Evolutionary conservation across 371 early-diverging fungal species (phyloP).

Genomic region (Mucor sp.): DNA sequence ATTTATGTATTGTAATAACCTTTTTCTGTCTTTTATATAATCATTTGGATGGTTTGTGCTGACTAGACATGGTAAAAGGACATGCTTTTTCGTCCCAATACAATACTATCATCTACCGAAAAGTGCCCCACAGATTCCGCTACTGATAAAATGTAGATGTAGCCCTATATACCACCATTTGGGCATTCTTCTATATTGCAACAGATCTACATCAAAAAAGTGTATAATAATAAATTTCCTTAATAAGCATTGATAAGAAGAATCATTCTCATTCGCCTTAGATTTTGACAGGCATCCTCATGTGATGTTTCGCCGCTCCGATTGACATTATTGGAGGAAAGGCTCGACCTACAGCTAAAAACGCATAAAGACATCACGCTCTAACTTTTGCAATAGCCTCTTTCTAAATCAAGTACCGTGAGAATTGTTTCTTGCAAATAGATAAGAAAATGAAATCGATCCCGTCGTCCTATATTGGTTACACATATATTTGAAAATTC

Average conservation of each 20-base stretch:
- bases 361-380: slow-evolving; percentile 8
- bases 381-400: background rate
- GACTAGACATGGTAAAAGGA: background rate
- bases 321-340: slow-evolving; percentile 3
- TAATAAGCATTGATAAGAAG: slow-evolving; percentile 27
- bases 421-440: slow-evolving; percentile 1
- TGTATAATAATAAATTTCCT: slow-evolving; percentile 4
- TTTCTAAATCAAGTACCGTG: slow-evolving; percentile 15
- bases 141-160: background rate
- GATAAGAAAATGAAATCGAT: slow-evolving; percentile 8
- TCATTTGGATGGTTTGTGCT: background rate
- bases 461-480: background rate
- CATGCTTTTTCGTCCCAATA: background rate
- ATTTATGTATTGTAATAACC: slow-evolving; percentile 1
- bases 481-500: slow-evolving; percentile 2
- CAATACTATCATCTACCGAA: background rate
- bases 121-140: background rate
- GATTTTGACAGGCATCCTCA: slow-evolving; percentile 23
- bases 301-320: slow-evolving; percentile 9
- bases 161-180: background rate
- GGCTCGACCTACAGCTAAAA: background rate
- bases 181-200: background rate
- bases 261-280: slow-evolving; percentile 31
- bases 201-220: background rate
- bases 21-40: slow-evolving; percentile 3